Percentiles rank a stretch among this genome's conserved stretches.
These are phyloP conservation scores for Caryopteris hybrid DNA, from an alignment of 305 asterid species.

Conservation along the genomic window DNA sequence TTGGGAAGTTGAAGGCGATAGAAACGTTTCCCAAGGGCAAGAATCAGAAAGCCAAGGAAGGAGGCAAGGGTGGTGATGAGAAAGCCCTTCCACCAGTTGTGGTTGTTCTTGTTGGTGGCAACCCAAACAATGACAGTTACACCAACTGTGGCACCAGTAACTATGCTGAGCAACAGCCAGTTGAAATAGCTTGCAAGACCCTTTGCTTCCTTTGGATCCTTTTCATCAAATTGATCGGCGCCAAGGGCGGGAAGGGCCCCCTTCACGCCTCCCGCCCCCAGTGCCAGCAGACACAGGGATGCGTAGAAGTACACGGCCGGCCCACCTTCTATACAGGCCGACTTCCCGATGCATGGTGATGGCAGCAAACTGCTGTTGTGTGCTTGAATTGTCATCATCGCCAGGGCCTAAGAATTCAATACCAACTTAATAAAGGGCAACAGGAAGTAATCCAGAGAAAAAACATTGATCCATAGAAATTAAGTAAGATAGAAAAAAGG, in stretches of 20 bases:
- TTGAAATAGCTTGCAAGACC: conserved; percentile 63
- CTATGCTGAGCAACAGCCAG: conserved; percentile 48
- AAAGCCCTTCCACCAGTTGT: conserved; percentile 70
- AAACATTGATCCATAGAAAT: no score
- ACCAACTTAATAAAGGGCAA: no score
- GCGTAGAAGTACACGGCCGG: conserved; percentile 44
- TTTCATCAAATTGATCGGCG: conserved; percentile 63
- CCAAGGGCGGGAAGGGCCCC: conserved; percentile 71
- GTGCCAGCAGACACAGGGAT: conserved; percentile 47
- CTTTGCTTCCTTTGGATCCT: conserved; percentile 55
- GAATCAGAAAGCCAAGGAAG: conserved; percentile 33
- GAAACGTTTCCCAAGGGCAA: conserved; percentile 46
- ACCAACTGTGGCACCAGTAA: conserved; percentile 50
- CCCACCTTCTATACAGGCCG: conserved; percentile 49
- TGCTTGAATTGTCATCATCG: conserved; percentile 66
- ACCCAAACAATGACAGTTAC: conserved; percentile 61
- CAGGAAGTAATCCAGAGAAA: no score
- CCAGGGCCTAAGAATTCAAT: conserved; percentile 56
- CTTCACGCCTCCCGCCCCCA: conserved; percentile 56
- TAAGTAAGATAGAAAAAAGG: no score
- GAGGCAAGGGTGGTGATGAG: conserved; percentile 36
- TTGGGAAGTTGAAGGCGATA: conserved; percentile 48
- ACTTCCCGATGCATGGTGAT: conserved; percentile 22
- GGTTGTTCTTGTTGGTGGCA: conserved; percentile 35
- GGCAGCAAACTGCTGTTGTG: conserved; percentile 38